These are phyloP conservation scores for Posidonia oceanica DNA, from an alignment of 116 monocot genomes.

Conservation along the genomic window DNA sequence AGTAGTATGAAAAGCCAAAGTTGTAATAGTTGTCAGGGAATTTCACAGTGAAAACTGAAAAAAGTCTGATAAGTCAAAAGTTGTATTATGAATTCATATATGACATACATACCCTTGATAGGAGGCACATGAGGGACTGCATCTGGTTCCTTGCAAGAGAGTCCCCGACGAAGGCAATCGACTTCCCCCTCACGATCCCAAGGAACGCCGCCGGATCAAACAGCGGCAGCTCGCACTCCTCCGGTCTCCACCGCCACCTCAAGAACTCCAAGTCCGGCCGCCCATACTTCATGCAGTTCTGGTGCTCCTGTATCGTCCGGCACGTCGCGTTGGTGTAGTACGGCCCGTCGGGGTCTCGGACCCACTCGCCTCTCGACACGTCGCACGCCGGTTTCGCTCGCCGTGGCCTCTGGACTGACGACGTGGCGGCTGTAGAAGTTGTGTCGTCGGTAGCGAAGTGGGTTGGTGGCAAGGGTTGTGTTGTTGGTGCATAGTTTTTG, in stretches of 20 bases:
- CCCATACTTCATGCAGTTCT: constrained; percentile 21
- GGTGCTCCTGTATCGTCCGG: constrained; percentile 22
- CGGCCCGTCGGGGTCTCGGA: constrained; percentile 10
- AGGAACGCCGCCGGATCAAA: constrained; percentile 28
- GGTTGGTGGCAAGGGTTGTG: too few relatives aligned
- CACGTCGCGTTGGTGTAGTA: constrained; percentile 36
- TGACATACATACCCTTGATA: constrained; percentile 13
- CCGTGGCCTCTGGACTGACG: too few relatives aligned
- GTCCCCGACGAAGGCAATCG: constrained; percentile 33
- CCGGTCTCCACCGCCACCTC: constrained; percentile 42
- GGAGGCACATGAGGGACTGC: constrained; percentile 39
- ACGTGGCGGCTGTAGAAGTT: too few relatives aligned
- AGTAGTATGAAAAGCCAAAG: too few relatives aligned
- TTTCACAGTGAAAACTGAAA: too few relatives aligned
- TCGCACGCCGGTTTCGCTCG: constrained; percentile 1
- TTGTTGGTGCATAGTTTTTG: too few relatives aligned
- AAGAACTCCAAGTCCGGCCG: constrained; percentile 26
- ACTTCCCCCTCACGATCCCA: constrained; percentile 19
- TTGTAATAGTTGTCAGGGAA: too few relatives aligned
- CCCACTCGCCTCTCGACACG: constrained; percentile 16
- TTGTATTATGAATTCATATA: too few relatives aligned
- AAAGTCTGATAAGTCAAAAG: too few relatives aligned
- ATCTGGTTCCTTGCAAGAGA: constrained; percentile 29
- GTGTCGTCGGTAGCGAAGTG: too few relatives aligned
- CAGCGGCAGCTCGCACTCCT: constrained; percentile 24